These are phyloP conservation scores for Ascochyta viciae-villosae DNA, from an alignment of 2,329 filamentous ascomycete genomes.

Conservation along the genomic window DNA sequence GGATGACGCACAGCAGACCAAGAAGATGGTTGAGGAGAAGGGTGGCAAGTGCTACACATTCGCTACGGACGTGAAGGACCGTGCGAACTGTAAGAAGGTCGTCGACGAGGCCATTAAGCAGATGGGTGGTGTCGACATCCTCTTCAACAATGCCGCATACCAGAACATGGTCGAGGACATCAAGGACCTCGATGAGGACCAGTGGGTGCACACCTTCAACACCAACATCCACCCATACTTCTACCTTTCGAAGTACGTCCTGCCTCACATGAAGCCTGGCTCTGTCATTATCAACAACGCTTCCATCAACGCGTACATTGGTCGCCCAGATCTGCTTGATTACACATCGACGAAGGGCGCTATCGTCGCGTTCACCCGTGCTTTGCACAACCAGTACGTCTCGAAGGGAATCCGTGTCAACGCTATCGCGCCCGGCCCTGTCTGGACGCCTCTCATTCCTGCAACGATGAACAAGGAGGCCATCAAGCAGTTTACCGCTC, in stretches of 20 bases:
- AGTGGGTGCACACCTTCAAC: constrained; percentile 81
- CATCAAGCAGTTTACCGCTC: constrained; percentile 74
- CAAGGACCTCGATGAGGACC: constrained; percentile 74
- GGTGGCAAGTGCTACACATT: constrained; percentile 71
- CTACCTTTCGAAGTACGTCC: constrained; percentile 77
- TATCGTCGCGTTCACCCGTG: constrained; percentile 80
- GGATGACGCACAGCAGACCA: constrained; percentile 76
- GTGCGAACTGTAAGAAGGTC: constrained; percentile 72
- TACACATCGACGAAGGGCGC: constrained; percentile 83
- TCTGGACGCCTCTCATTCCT: constrained; percentile 55
- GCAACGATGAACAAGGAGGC: constrained; percentile 60
- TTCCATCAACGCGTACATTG: constrained; percentile 83
- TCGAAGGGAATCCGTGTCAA: constrained; percentile 78
- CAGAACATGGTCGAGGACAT: constrained; percentile 79
- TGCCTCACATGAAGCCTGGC: constrained; percentile 77
- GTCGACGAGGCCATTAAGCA: constrained; percentile 70
- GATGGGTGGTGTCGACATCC: constrained; percentile 75
- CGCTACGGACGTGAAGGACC: constrained; percentile 68
- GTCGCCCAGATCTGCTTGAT: constrained; percentile 79
- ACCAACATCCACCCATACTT: constrained; percentile 85
- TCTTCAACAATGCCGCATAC: constrained; percentile 76
- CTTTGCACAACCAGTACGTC: constrained; percentile 76
- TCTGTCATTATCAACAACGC: constrained; percentile 85
- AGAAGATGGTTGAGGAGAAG: constrained; percentile 70
- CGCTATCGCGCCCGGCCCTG: constrained; percentile 74